These are phyloP conservation scores for Dendrobium officinale DNA, from an alignment of 106 monocot genomes.

Conservation along the genomic window DNA sequence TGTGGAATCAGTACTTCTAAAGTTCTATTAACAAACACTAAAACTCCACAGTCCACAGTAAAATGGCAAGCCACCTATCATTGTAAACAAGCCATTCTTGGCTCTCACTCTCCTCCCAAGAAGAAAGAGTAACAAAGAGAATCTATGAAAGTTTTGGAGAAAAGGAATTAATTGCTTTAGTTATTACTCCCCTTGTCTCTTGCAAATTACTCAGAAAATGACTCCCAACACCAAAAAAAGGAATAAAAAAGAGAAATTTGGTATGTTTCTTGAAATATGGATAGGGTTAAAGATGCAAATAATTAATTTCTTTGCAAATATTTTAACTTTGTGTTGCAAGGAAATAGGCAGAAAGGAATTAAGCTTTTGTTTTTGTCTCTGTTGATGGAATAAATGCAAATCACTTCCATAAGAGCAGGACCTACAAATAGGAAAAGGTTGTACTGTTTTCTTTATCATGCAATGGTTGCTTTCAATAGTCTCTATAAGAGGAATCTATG, in stretches of 20 bases:
- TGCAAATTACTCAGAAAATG: background rate
- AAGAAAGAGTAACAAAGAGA: background rate
- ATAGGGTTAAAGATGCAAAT: background rate
- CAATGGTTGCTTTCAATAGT: conserved; percentile 3
- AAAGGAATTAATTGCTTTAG: background rate
- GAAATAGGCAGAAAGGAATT: conserved; percentile 7
- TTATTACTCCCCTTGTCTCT: background rate
- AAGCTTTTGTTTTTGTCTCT: background rate
- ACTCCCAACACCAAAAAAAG: background rate
- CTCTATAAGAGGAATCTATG: background rate
- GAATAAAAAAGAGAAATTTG: background rate
- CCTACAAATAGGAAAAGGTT: background rate
- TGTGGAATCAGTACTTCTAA: too few relatives aligned
- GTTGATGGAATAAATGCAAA: background rate
- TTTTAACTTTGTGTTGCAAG: background rate
- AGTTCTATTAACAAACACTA: background rate
- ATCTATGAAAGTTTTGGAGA: background rate
- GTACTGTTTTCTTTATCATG: background rate
- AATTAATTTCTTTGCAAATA: background rate
- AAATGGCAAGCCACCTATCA: background rate
- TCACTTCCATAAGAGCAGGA: background rate
- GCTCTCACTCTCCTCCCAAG: background rate
- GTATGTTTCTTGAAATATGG: background rate
- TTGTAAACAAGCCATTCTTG: background rate
- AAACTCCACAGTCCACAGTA: background rate